Evolutionary conservation across 75 land plant species (phyloP).

Genomic region (Picea glauca): DNA sequence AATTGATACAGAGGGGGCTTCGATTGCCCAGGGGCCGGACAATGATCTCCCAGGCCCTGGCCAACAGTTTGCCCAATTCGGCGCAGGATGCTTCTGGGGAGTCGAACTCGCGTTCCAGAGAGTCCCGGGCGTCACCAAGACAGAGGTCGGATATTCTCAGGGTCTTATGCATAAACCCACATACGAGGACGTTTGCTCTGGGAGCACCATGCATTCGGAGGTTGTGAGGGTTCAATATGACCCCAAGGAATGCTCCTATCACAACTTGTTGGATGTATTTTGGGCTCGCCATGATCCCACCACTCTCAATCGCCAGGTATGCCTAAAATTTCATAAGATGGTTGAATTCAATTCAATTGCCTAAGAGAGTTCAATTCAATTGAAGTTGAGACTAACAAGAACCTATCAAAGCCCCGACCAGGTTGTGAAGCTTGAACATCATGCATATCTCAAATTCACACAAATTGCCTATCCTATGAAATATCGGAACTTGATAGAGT

Average conservation of each 20-base stretch:
- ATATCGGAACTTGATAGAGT: no score
- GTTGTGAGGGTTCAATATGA: slow-evolving; percentile 67
- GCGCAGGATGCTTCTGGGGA: slow-evolving; percentile 80
- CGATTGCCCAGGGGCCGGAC: slow-evolving; percentile 25
- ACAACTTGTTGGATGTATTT: slow-evolving; percentile 38
- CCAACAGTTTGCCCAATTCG: slow-evolving; percentile 60
- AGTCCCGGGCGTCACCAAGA: slow-evolving; percentile 44
- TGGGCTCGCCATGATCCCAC: slow-evolving; percentile 75
- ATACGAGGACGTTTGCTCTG: slow-evolving; percentile 50
- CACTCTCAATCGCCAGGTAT: slow-evolving; percentile 68
- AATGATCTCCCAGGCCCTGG: slow-evolving; percentile 39
- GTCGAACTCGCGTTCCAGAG: slow-evolving; percentile 71
- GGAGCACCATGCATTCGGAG: slow-evolving; percentile 40
- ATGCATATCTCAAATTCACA: no score
- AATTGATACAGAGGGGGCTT: no score
- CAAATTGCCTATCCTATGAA: no score
- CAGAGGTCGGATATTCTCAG: slow-evolving; percentile 73
- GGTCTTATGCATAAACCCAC: slow-evolving; percentile 44
- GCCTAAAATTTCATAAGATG: no score
- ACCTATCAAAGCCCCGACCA: no score
- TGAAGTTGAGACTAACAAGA: no score
- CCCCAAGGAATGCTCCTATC: slow-evolving; percentile 40
- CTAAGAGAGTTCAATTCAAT: no score
- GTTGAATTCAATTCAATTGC: no score
- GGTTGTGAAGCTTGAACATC: no score